phyloP scores from a whole-genome alignment of 2,329 filamentous ascomycete genomes.

The Sporothrix protearum region DNA sequence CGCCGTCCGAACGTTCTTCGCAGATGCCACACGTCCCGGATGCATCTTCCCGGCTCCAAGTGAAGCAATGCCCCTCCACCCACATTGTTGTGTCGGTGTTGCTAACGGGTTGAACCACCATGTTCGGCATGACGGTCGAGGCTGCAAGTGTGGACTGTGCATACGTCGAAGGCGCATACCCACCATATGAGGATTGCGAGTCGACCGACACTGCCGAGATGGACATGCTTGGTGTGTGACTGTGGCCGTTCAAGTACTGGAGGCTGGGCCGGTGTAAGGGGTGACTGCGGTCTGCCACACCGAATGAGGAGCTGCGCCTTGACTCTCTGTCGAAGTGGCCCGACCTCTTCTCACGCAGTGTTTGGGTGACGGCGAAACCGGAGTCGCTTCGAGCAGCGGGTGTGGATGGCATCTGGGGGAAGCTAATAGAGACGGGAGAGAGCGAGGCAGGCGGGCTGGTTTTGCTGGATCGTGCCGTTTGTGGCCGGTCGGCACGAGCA shows the following conservation, averaged over 20 bases:
- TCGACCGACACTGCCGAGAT: conserved; percentile 59
- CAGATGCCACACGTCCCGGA: conserved; percentile 67
- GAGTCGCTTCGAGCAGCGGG: conserved; percentile 88
- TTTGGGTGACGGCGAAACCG: conserved; percentile 79
- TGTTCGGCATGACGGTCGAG: conserved; percentile 81
- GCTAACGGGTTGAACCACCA: conserved; percentile 72
- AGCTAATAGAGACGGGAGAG: conserved; percentile 74
- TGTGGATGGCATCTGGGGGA: conserved; percentile 71
- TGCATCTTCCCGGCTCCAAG: conserved; percentile 58
- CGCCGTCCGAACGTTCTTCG: conserved; percentile 67
- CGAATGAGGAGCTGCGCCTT: conserved; percentile 92
- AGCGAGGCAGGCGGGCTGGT: conserved; percentile 61
- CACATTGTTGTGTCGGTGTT: conserved; percentile 78
- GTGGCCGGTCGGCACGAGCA: conserved; percentile 68
- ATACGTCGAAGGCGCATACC: conserved; percentile 79
- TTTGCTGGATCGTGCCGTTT: conserved; percentile 64
- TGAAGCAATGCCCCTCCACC: conserved; percentile 81
- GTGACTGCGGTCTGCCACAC: conserved; percentile 62
- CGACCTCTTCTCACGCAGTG: conserved; percentile 88
- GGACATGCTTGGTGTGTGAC: conserved; percentile 55
- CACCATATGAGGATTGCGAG: conserved; percentile 66
- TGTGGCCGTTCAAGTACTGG: conserved; percentile 63
- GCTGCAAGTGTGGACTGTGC: conserved; percentile 82
- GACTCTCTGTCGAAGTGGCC: conserved; percentile 81
- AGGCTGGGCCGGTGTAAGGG: conserved; percentile 66